Conservation (phyloP, 2,329 filamentous ascomycete genomes). For the Beauveria bassiana region DNA sequence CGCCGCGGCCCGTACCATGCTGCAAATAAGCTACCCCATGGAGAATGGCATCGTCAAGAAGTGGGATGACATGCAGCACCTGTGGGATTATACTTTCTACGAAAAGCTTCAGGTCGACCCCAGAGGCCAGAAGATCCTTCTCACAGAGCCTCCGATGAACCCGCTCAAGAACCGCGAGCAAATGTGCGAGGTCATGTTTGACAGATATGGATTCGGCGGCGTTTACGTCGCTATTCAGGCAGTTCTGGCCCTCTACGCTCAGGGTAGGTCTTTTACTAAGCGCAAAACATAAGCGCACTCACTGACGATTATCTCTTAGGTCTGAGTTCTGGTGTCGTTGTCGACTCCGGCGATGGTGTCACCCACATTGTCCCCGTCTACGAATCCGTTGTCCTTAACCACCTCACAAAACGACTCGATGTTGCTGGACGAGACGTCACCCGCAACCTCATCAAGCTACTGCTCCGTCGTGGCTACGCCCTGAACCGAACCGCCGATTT, state of each 20-base stretch:
- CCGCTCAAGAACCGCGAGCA: conserved; percentile 92
- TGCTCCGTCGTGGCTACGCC: conserved; percentile 88
- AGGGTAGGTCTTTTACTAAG: conserved; percentile 51
- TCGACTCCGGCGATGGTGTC: conserved; percentile 96
- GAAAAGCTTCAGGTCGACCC: conserved; percentile 95
- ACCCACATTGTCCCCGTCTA: conserved; percentile 98
- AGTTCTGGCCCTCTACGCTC: conserved; percentile 89
- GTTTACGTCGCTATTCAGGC: conserved; percentile 98
- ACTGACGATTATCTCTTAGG: conserved; percentile 37
- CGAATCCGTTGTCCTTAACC: conserved; percentile 95
- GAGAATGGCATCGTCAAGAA: conserved; percentile 99
- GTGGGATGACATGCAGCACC: conserved; percentile 99
- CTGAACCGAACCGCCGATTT: conserved; percentile 98
- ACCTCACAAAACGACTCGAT: conserved; percentile 87
- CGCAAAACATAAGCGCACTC: neutral
- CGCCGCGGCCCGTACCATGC: conserved; percentile 88
- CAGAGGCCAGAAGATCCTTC: conserved; percentile 86
- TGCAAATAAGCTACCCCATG: conserved; percentile 99
- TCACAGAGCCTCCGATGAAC: conserved; percentile 97
- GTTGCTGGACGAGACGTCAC: conserved; percentile 96
- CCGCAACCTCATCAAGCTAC: conserved; percentile 92
- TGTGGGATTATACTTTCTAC: conserved; percentile 98
- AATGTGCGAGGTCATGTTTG: conserved; percentile 99
- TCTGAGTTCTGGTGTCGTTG: conserved; percentile 89
- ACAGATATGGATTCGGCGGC: conserved; percentile 89